Percentiles rank a stretch among this genome's conserved stretches.
These are phyloP conservation scores for Rhododendron henanense DNA, from an alignment of 148 eudicot species.

Conservation along the genomic window DNA sequence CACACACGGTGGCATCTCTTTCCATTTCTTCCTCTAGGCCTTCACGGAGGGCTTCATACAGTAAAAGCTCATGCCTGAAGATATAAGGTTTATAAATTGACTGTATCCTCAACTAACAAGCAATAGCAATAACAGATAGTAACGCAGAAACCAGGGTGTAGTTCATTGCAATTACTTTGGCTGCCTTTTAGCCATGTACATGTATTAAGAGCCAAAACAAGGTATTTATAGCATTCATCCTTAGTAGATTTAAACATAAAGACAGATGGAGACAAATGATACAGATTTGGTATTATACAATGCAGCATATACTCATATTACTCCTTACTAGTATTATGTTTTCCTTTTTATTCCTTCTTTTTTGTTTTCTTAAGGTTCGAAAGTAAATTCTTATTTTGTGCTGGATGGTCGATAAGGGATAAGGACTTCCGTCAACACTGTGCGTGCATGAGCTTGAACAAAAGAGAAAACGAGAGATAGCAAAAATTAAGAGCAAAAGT, in stretches of 20 bases:
- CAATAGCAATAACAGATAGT: neutral
- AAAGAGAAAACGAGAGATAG: no score
- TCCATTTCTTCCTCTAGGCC: slow-evolving; percentile 93
- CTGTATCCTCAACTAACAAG: neutral
- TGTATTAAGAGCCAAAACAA: neutral
- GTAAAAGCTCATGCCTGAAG: slow-evolving; percentile 73
- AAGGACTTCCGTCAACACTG: no score
- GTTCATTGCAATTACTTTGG: neutral
- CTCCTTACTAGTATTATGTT: no score
- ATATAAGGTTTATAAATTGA: neutral
- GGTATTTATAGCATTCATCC: neutral
- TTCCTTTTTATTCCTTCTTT: no score
- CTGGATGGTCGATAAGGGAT: no score
- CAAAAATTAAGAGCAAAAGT: no score
- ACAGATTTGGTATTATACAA: neutral
- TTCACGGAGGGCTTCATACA: slow-evolving; percentile 85
- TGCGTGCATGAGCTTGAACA: no score
- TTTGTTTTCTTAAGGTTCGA: no score
- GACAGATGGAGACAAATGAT: neutral
- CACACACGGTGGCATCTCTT: slow-evolving; percentile 66
- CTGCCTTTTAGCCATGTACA: neutral
- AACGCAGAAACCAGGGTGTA: neutral
- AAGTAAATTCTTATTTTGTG: no score
- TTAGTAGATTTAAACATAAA: neutral
- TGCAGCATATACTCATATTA: neutral